These are phyloP conservation scores for Pichia gijzeniarum DNA, from an alignment of 805 yeast species.

Conservation along the genomic window DNA sequence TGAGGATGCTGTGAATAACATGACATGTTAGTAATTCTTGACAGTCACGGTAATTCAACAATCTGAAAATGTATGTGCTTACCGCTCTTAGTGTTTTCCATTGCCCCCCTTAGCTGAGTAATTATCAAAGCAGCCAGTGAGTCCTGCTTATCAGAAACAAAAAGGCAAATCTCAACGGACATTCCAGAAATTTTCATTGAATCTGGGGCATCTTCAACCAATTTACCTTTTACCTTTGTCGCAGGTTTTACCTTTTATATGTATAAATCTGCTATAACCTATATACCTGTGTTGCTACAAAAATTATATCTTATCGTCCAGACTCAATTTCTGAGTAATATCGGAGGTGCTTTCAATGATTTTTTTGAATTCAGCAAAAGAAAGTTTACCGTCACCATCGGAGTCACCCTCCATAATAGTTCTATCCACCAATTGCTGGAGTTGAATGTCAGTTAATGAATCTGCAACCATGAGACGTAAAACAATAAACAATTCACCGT, in stretches of 20 bases:
- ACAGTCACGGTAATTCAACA: too few relatives aligned
- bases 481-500: conserved; percentile 89
- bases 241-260: too few relatives aligned
- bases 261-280: not conserved
- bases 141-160: too few relatives aligned
- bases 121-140: too few relatives aligned
- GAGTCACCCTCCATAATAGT: conserved; percentile 88
- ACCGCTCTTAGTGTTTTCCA: too few relatives aligned
- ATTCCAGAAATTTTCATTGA: too few relatives aligned
- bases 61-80: too few relatives aligned
- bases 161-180: too few relatives aligned
- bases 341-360: conserved; percentile 47
- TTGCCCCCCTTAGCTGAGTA: too few relatives aligned
- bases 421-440: conserved; percentile 95
- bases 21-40: not conserved
- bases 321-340: conserved; percentile 26
- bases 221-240: not conserved
- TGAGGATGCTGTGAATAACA: not conserved
- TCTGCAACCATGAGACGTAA: conserved; percentile 96
- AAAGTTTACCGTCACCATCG: conserved; percentile 81
- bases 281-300: not conserved
- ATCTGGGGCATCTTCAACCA: too few relatives aligned
- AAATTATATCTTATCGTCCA: conserved; percentile 22
- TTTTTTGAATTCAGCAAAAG: conserved; percentile 78
- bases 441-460: conserved; percentile 75